Evolutionary conservation across 1,139 yeast species (phyloP).

Genomic region (Hyphopichia pseudoburtonii): DNA sequence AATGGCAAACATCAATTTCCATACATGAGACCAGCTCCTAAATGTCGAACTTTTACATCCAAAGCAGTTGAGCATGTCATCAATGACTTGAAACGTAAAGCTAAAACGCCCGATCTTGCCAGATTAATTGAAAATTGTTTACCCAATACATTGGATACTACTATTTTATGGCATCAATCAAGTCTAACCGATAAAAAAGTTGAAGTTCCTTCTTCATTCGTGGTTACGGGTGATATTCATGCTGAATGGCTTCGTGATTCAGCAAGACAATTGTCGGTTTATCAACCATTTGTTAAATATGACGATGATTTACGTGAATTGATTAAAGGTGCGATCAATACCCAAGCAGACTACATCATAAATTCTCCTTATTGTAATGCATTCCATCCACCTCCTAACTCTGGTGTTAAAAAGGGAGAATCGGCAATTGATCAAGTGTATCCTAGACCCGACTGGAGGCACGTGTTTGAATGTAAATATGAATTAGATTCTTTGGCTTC

Average conservation of each 20-base stretch:
- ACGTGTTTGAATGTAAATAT: slow-evolving; percentile 86
- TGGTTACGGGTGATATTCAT: slow-evolving; percentile 87
- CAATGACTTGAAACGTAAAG: slow-evolving; percentile 46
- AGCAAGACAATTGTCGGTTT: slow-evolving; percentile 78
- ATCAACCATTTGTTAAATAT: slow-evolving; percentile 56
- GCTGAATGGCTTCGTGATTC: slow-evolving; percentile 92
- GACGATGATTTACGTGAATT: slow-evolving; percentile 53
- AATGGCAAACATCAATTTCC: slow-evolving; percentile 55
- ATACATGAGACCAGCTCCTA: slow-evolving; percentile 69
- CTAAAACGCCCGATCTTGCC: slow-evolving; percentile 65
- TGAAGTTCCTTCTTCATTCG: slow-evolving; percentile 43
- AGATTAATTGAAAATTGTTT: slow-evolving; percentile 77
- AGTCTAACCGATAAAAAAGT: slow-evolving; percentile 13
- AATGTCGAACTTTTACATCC: slow-evolving; percentile 74
- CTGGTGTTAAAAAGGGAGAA: slow-evolving; percentile 51
- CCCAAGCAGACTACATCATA: slow-evolving; percentile 65
- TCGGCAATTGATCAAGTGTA: slow-evolving; percentile 64
- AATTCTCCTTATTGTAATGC: slow-evolving; percentile 85
- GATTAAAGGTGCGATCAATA: slow-evolving; percentile 75
- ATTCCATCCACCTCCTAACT: slow-evolving; percentile 77
- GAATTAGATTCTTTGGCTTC: slow-evolving; percentile 87
- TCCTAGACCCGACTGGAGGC: slow-evolving; percentile 69
- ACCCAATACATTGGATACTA: slow-evolving; percentile 88
- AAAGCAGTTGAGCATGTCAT: slow-evolving; percentile 63
- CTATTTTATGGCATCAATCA: slow-evolving; percentile 68